These are phyloP conservation scores for Gardenia jasminoides DNA, from an alignment of 257 asterid species.

Conservation along the genomic window DNA sequence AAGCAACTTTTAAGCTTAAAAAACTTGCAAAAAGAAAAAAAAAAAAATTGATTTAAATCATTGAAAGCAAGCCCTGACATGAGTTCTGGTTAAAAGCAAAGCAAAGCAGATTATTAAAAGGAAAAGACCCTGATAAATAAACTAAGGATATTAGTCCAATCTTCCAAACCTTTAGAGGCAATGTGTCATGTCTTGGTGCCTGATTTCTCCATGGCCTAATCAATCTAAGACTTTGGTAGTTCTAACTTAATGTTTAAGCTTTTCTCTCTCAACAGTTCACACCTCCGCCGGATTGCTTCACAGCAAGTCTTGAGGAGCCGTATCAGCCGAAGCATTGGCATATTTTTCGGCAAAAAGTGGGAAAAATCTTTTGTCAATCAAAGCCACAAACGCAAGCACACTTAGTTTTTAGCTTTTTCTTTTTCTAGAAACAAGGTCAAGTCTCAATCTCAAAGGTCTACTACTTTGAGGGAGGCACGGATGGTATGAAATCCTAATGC, in stretches of 20 bases:
- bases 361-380: too few relatives aligned
- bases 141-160: neutral
- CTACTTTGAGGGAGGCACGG: conserved; percentile 1
- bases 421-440: neutral
- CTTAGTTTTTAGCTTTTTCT: neutral
- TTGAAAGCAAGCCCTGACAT: neutral
- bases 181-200: neutral
- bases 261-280: conserved; percentile 2
- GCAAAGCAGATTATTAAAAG: neutral
- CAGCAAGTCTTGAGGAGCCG: neutral
- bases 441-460: neutral
- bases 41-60: neutral
- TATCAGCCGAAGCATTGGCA: neutral
- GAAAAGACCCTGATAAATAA: too few relatives aligned
- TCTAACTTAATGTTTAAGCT: neutral
- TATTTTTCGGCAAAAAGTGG: neutral
- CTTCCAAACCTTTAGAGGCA: neutral
- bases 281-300: conserved; percentile 2
- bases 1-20: too few relatives aligned
- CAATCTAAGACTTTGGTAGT: neutral
- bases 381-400: neutral
- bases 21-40: too few relatives aligned
- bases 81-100: neutral
- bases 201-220: neutral
- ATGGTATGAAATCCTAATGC: neutral